Percentiles rank a stretch among this genome's conserved stretches.
These are phyloP conservation scores for Penicillium pulvis DNA, from an alignment of 495 filamentous ascomycete genomes.

Conservation along the genomic window DNA sequence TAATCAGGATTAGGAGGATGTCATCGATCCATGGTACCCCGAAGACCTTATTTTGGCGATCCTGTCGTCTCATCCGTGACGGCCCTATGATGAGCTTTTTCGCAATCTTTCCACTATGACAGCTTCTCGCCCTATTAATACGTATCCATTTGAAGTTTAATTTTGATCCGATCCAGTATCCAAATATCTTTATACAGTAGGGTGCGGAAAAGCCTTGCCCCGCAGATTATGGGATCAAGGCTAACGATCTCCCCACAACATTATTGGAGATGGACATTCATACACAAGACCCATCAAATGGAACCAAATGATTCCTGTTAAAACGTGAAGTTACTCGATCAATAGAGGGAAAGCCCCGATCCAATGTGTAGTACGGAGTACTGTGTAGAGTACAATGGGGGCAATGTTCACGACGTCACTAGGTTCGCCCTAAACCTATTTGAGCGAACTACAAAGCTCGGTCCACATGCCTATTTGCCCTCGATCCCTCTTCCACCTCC, in stretches of 20 bases:
- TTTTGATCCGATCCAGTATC: too few relatives aligned
- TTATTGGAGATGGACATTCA: background rate
- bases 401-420: constrained; percentile 20
- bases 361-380: background rate
- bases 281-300: too few relatives aligned
- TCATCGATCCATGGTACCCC: background rate
- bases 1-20: background rate
- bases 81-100: too few relatives aligned
- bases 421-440: constrained; percentile 29
- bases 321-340: too few relatives aligned
- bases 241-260: background rate
- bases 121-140: background rate
- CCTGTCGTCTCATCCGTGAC: too few relatives aligned
- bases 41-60: background rate
- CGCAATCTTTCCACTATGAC: too few relatives aligned
- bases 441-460: constrained; percentile 18
- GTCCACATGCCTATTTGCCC: constrained; percentile 22
- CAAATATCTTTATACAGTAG: too few relatives aligned
- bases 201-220: background rate
- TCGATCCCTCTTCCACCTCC: constrained; percentile 2
- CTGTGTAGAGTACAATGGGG: background rate
- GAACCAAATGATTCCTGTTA: too few relatives aligned
- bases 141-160: too few relatives aligned
- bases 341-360: too few relatives aligned
- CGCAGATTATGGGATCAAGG: background rate